Evolutionary conservation across 768 basidiomycete species (phyloP).

Genomic region (Clavaria fumosa): DNA sequence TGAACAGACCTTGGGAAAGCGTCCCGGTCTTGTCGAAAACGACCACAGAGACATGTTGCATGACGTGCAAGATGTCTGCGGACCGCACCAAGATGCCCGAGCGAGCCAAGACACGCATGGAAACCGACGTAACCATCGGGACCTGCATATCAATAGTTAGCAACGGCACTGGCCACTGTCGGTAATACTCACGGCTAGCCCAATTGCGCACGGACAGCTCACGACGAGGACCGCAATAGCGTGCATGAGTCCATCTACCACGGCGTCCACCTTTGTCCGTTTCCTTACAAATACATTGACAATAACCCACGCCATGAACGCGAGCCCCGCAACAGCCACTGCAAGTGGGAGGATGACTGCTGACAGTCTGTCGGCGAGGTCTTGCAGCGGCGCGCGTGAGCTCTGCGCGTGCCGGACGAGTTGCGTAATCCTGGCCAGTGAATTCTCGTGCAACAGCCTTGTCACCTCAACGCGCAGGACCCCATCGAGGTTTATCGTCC

Average conservation of each 20-base stretch:
- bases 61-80: slow-evolving; percentile 28
- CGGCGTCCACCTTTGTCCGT: slow-evolving; percentile 14
- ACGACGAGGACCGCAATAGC: slow-evolving; percentile 36
- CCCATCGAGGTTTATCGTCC: slow-evolving; percentile 22
- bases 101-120: slow-evolving; percentile 10
- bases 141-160: slow-evolving; percentile 10
- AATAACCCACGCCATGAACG: slow-evolving; percentile 23
- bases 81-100: slow-evolving; percentile 20
- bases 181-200: slow-evolving; percentile 14
- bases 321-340: slow-evolving; percentile 23
- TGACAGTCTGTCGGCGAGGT: slow-evolving; percentile 34
- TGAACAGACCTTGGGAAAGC: slow-evolving; percentile 28
- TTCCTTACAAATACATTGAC: slow-evolving; percentile 18
- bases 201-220: slow-evolving; percentile 35
- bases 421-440: slow-evolving; percentile 22
- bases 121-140: slow-evolving; percentile 14
- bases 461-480: slow-evolving; percentile 21
- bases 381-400: slow-evolving; percentile 24
- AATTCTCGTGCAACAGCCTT: slow-evolving; percentile 25
- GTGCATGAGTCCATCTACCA: slow-evolving; percentile 29
- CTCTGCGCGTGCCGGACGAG: slow-evolving; percentile 24
- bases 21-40: slow-evolving; percentile 53
- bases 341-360: slow-evolving; percentile 34
- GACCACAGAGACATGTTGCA: slow-evolving; percentile 26
- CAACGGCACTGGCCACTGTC: background rate